Base-by-base conservation (phyloP, 2,329 filamentous ascomycete genomes). In the Rhinocladiella mackenziei region DNA sequence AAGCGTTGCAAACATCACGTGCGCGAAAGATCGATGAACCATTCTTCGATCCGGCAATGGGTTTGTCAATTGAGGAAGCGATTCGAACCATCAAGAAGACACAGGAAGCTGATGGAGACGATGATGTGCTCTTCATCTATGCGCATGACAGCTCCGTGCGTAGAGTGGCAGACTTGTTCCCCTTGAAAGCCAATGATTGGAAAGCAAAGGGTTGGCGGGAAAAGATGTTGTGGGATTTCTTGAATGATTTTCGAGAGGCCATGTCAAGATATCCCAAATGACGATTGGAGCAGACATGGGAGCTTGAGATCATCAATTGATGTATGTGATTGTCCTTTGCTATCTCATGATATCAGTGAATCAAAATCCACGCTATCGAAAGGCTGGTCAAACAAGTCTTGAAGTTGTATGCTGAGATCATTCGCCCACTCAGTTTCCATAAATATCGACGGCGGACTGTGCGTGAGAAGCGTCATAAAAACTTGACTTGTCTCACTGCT, bases 31-130 rank as follows among this genome's bases (percentile, higher is more conserved):
- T n/a, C n/a, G 38, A 43, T 10, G 18, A 38, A 38, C 60, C 69
- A 8, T 60, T 69, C 48, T 57, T 64, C 31, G 63, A 64, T 23
- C 47, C 47, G 13, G 38, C 39, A n/a, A 47, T 52, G 41, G 49
- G 42, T 13, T 37, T 47, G n/a, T 32, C 39, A 6, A 52, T 54
- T 26, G 33, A 31, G 2, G 13, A 36, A 25, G 51, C 49, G 4
- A 45, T 47, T n/a, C 25, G 35, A 14, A 52, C 45, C 17, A 54
- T 54, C 33, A 45, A 45, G 19, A 46, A 50, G 36, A 39, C 40
- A 18, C 49, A 52, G 18, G 25, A 41, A 17, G 45, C 43, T 18
- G 60, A 63, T 32, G 58, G 49, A 3, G 50, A 56, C 31, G 47
- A 54, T 2, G 54, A 61, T 40, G 55, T 63, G 4, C 50, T 62